Evolutionary conservation across 106 monocot species (phyloP).

Genomic region (Narthecium ossifragum): DNA sequence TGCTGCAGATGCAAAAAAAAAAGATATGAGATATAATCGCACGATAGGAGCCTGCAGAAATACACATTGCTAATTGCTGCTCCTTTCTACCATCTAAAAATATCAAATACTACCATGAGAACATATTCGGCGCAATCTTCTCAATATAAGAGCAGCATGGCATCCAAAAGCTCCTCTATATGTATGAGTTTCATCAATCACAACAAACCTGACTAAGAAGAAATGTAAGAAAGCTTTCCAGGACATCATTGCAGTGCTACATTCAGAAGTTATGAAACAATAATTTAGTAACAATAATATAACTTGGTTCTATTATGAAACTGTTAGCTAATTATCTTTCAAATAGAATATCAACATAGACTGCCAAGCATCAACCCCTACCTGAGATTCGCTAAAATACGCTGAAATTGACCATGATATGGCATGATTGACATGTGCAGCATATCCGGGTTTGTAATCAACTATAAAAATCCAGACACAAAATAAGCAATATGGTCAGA

Average conservation of each 20-base stretch:
- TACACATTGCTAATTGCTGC: background rate
- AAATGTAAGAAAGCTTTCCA: too few relatives aligned
- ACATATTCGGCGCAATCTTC: conserved; percentile 75
- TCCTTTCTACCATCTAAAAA: background rate
- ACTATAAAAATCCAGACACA: conserved; percentile 34
- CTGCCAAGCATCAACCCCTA: too few relatives aligned
- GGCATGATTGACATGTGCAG: conserved; percentile 88
- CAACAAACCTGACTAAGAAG: conserved; percentile 74
- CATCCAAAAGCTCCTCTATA: conserved; percentile 98
- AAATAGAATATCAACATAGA: too few relatives aligned
- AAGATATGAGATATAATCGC: background rate
- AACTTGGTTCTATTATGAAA: too few relatives aligned
- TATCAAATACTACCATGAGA: conserved; percentile 48
- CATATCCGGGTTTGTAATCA: conserved; percentile 99
- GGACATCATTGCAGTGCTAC: too few relatives aligned
- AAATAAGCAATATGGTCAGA: conserved; percentile 1
- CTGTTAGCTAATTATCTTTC: too few relatives aligned
- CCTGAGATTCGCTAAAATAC: conserved; percentile 91
- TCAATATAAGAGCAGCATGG: conserved; percentile 74
- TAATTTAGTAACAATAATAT: too few relatives aligned
- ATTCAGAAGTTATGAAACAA: too few relatives aligned
- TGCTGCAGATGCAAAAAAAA: conserved; percentile 34
- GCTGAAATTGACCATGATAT: conserved; percentile 61
- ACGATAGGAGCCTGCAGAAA: too few relatives aligned
- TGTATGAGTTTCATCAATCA: conserved; percentile 89